phyloP scores from a whole-genome alignment of 2,329 filamentous ascomycete species.

The Dactylonectria estremocensis region DNA sequence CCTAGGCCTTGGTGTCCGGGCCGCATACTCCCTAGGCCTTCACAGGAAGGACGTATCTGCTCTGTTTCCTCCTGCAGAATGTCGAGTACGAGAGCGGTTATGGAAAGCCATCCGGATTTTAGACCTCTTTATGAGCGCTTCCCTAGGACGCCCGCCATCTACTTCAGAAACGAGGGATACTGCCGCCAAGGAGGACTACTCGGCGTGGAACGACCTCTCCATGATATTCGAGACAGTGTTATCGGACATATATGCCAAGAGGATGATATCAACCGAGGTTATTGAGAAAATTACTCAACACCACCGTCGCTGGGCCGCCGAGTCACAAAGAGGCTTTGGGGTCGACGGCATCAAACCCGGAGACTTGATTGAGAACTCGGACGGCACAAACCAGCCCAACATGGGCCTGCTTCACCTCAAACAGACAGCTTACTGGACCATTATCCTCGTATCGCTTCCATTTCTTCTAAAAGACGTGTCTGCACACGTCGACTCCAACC shows the following conservation, averaged over 20 bases:
- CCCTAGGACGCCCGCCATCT: constrained; percentile 51
- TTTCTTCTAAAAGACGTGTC: constrained; percentile 53
- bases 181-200: constrained; percentile 41
- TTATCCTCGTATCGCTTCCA: constrained; percentile 56
- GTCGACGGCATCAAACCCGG: constrained; percentile 42
- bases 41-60: constrained; percentile 50
- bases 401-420: constrained; percentile 52
- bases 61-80: constrained; percentile 47
- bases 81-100: constrained; percentile 47
- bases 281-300: constrained; percentile 46
- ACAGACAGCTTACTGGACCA: constrained; percentile 56
- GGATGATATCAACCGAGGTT: constrained; percentile 50
- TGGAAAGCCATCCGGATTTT: constrained; percentile 54
- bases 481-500: constrained; percentile 40
- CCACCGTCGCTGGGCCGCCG: constrained; percentile 43
- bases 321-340: constrained; percentile 36
- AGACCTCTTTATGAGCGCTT: constrained; percentile 54
- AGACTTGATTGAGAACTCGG: constrained; percentile 33
- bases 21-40: constrained; percentile 54
- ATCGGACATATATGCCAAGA: constrained; percentile 53
- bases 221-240: constrained; percentile 56
- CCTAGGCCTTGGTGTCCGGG: constrained; percentile 55
- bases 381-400: constrained; percentile 43
- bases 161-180: constrained; percentile 51
- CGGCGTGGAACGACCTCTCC: constrained; percentile 52